Percentiles rank a stretch among this genome's conserved stretches.
Evolutionary conservation across 805 yeast species (phyloP).

Genomic region (Suhomyces sp.): DNA sequence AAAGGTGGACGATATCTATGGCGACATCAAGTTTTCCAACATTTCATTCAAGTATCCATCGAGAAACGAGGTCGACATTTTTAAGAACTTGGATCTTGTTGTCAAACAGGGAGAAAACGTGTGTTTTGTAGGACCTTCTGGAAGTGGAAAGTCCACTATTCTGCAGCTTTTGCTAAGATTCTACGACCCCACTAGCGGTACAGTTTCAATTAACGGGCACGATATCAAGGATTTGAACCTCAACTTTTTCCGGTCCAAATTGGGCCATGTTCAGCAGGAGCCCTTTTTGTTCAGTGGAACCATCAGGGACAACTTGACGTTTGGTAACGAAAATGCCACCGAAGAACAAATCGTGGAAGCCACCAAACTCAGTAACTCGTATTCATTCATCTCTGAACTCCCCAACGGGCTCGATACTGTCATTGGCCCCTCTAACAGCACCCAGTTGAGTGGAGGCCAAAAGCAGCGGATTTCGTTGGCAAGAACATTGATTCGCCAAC

Average conservation of each 20-base stretch:
- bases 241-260: slow-evolving; percentile 64
- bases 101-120: slow-evolving; percentile 82
- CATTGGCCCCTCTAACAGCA: slow-evolving; percentile 70
- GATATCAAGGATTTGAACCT: slow-evolving; percentile 64
- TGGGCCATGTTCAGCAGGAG: slow-evolving; percentile 94
- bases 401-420: slow-evolving; percentile 80
- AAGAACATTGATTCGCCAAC: slow-evolving; percentile 74
- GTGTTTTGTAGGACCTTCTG: slow-evolving; percentile 96
- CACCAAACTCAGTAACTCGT: slow-evolving; percentile 68
- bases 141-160: slow-evolving; percentile 91
- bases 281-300: slow-evolving; percentile 87
- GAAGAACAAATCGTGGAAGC: slow-evolving; percentile 61
- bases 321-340: slow-evolving; percentile 62
- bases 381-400: slow-evolving; percentile 62
- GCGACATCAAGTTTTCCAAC: slow-evolving; percentile 59
- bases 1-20: slow-evolving; percentile 41
- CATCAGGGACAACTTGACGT: slow-evolving; percentile 75
- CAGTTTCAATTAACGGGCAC: slow-evolving; percentile 60
- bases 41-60: slow-evolving; percentile 81
- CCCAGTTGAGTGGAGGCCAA: slow-evolving; percentile 91
- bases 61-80: slow-evolving; percentile 67
- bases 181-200: slow-evolving; percentile 74
- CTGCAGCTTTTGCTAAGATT: slow-evolving; percentile 75
- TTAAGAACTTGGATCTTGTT: slow-evolving; percentile 54
- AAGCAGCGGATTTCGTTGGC: slow-evolving; percentile 92